Evolutionary conservation across 2,329 filamentous ascomycete species (phyloP).

Genomic region (Aphanoascus verrucosus): DNA sequence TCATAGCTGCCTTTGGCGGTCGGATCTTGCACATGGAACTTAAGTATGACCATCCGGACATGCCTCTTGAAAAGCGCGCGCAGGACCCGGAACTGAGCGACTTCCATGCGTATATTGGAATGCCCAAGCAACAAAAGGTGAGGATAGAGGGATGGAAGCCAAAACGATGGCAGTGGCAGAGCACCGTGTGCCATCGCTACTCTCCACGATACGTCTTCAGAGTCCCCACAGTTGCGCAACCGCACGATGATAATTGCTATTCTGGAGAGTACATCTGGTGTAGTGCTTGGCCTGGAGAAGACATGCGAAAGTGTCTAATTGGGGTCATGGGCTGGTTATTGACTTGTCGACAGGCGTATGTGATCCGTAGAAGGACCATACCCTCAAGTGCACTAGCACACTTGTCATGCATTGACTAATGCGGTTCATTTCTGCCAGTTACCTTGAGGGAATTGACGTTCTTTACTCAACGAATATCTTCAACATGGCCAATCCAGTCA

Average conservation of each 20-base stretch:
- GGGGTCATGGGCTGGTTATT: slow-evolving; percentile 26
- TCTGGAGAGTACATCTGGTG: neutral
- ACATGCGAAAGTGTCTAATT: slow-evolving; percentile 12
- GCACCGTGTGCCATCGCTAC: slow-evolving; percentile 7
- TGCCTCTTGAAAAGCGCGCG: neutral
- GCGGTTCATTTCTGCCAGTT: neutral
- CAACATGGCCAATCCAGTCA: neutral
- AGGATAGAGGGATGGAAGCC: neutral
- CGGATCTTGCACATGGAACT: slow-evolving; percentile 9
- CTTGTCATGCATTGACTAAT: neutral
- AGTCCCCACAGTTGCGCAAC: neutral
- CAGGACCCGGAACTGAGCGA: neutral
- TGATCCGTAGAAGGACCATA: neutral
- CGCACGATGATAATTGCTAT: neutral
- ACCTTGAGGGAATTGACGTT: slow-evolving; percentile 22
- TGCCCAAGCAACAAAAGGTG: neutral
- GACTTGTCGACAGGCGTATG: slow-evolving; percentile 25
- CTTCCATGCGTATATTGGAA: neutral
- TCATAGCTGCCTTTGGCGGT: slow-evolving; percentile 9
- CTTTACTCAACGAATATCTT: slow-evolving; percentile 23
- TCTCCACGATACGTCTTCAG: neutral
- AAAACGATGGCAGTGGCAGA: slow-evolving; percentile 8
- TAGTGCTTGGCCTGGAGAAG: neutral
- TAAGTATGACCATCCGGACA: neutral
- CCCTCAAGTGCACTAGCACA: neutral